Conservation (phyloP, 352 stramenopile species). For the Phytophthora palmivora region DNA sequence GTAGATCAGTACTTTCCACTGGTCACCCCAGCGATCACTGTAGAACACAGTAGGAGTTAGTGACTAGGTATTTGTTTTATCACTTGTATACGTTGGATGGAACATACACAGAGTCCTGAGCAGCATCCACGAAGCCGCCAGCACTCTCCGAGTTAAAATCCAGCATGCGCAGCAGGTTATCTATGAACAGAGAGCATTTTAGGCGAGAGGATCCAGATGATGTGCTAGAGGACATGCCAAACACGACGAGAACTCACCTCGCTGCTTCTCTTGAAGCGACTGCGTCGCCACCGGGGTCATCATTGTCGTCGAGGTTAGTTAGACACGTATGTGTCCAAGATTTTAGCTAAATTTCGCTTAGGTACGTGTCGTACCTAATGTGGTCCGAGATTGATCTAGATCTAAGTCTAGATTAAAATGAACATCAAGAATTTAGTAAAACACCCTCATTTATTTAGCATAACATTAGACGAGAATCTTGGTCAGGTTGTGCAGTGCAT, state of each 20-base stretch:
- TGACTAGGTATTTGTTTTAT: neutral
- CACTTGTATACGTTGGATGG: neutral
- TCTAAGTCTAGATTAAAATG: no score
- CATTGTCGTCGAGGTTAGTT: slow-evolving; percentile 39
- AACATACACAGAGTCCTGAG: slow-evolving; percentile 46
- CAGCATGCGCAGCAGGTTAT: slow-evolving; percentile 85
- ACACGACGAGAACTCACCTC: slow-evolving; percentile 45
- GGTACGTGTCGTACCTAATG: slow-evolving; percentile 30
- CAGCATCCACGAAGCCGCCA: slow-evolving; percentile 38
- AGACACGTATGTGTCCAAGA: slow-evolving; percentile 24
- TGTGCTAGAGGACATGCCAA: neutral
- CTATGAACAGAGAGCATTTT: slow-evolving; percentile 33
- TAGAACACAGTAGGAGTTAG: neutral
- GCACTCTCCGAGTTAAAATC: slow-evolving; percentile 84
- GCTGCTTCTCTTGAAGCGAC: slow-evolving; percentile 87
- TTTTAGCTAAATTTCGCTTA: slow-evolving; percentile 4
- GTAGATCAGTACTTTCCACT: slow-evolving; percentile 98
- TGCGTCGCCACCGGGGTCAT: slow-evolving; percentile 42
- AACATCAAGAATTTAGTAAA: no score
- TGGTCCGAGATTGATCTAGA: no score
- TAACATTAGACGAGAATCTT: no score
- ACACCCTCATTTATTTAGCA: slow-evolving; percentile 7
- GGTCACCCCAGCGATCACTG: slow-evolving; percentile 82
- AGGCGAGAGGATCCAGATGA: neutral
- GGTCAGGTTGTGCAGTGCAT: no score